Conservation (phyloP, 192 early-diverging fungal species). For the Chytriomyces sp. region DNA sequence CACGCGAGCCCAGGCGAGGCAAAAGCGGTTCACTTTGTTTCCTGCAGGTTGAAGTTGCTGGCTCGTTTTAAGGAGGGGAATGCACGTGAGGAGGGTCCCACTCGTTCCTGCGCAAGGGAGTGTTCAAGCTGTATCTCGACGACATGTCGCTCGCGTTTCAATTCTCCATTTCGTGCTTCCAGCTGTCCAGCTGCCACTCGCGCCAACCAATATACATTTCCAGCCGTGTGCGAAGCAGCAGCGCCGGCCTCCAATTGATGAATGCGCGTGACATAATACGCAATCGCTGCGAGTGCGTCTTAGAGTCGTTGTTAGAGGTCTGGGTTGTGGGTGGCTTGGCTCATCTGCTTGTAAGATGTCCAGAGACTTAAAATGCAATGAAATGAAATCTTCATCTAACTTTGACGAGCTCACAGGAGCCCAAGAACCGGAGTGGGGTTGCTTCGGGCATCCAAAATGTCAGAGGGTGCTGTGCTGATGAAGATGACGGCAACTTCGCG, state of each 20-base stretch:
- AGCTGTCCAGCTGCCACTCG: no score
- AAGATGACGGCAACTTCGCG: conserved; percentile 1
- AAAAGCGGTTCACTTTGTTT: background rate
- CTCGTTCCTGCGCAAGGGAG: no score
- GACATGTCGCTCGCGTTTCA: no score
- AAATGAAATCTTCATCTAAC: background rate
- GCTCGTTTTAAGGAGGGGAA: no score
- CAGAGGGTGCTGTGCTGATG: conserved; percentile 10
- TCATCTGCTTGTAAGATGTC: background rate
- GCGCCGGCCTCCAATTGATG: no score
- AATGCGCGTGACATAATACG: background rate
- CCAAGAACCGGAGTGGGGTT: conserved; percentile 17
- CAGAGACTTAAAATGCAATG: background rate
- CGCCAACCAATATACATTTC: no score
- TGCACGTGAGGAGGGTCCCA: no score
- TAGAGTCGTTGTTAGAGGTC: conserved; percentile 3
- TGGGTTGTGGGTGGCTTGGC: conserved; percentile 15
- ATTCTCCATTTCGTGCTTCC: no score
- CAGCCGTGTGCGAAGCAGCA: no score
- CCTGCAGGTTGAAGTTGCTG: no score
- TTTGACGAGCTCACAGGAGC: conserved; percentile 12
- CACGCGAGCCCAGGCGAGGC: conserved; percentile 29
- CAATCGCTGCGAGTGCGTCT: background rate
- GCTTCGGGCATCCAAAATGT: background rate
- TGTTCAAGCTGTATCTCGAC: no score